These are phyloP conservation scores for Saccharomycopsis amapae DNA, from an alignment of 805 yeast genomes.

Conservation along the genomic window DNA sequence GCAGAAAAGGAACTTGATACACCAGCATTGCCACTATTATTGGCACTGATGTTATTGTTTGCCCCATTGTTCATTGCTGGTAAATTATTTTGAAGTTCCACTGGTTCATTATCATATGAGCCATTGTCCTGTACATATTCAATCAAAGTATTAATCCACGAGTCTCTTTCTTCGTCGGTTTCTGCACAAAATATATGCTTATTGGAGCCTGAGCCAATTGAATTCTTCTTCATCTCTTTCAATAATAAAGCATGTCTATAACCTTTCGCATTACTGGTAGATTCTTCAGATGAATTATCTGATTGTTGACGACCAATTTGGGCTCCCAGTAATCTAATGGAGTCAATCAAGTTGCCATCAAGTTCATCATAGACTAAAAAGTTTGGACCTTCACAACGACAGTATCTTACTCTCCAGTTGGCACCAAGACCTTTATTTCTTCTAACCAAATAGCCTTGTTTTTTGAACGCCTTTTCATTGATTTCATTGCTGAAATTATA, in stretches of 20 bases:
- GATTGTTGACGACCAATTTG: constrained; percentile 47
- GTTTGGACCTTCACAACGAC: constrained; percentile 53
- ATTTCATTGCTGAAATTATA: constrained; percentile 27
- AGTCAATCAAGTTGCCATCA: constrained; percentile 48
- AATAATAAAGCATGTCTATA: constrained; percentile 56
- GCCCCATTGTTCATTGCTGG: neutral
- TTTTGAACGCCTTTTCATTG: constrained; percentile 38
- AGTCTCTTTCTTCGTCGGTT: constrained; percentile 65
- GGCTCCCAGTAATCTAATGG: constrained; percentile 41
- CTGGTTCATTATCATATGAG: constrained; percentile 10
- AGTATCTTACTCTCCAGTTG: constrained; percentile 65
- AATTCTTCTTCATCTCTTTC: constrained; percentile 37
- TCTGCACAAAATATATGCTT: constrained; percentile 74
- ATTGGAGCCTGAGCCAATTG: constrained; percentile 27
- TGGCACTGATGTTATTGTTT: neutral
- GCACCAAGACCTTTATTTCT: constrained; percentile 57
- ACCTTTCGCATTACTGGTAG: constrained; percentile 29
- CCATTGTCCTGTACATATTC: constrained; percentile 25
- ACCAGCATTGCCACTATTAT: neutral
- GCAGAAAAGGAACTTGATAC: constrained; percentile 9
- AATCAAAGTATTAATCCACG: constrained; percentile 52
- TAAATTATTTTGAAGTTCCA: constrained; percentile 7
- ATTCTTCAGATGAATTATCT: constrained; percentile 31
- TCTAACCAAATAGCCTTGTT: constrained; percentile 60
- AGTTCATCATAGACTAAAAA: constrained; percentile 52